These are phyloP conservation scores for Aspergillus spinulosporus DNA, from an alignment of 2,329 filamentous ascomycete genomes.

Conservation along the genomic window DNA sequence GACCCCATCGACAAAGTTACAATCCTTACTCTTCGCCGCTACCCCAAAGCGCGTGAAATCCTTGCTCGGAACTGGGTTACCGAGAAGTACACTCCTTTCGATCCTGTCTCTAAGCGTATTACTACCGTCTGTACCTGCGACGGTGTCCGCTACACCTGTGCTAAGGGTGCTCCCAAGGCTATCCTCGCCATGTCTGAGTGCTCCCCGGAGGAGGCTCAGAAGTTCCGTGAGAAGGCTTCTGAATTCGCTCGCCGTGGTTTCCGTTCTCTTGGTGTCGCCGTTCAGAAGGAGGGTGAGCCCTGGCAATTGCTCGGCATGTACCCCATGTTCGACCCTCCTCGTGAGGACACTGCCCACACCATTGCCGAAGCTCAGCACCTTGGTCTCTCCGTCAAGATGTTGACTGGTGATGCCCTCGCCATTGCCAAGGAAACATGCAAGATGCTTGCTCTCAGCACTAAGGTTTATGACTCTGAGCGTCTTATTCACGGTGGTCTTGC, in stretches of 20 bases:
- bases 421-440: conserved; percentile 82
- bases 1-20: conserved; percentile 80
- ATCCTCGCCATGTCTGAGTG: conserved; percentile 69
- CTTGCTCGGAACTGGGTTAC: conserved; percentile 73
- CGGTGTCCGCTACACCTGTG: conserved; percentile 69
- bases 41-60: conserved; percentile 75
- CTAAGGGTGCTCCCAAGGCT: conserved; percentile 76
- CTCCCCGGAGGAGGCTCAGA: conserved; percentile 62
- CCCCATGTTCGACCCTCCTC: conserved; percentile 77
- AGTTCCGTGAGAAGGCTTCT: conserved; percentile 71
- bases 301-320: conserved; percentile 75
- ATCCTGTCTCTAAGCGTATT: conserved; percentile 78
- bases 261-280: conserved; percentile 75
- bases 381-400: conserved; percentile 77
- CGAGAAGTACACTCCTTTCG: conserved; percentile 70
- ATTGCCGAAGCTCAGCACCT: conserved; percentile 75
- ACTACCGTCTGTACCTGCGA: conserved; percentile 69
- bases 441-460: conserved; percentile 75
- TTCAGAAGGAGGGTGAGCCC: conserved; percentile 72
- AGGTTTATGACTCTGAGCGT: conserved; percentile 78
- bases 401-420: conserved; percentile 76
- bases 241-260: conserved; percentile 79
- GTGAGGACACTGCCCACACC: conserved; percentile 75
- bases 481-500: conserved; percentile 74
- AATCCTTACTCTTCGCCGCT: conserved; percentile 72